A percentile compares a stretch with the other conserved stretches of the same genome.
phyloP scores from a whole-genome alignment of 495 filamentous ascomycete genomes.

The Cercophora scortea region DNA sequence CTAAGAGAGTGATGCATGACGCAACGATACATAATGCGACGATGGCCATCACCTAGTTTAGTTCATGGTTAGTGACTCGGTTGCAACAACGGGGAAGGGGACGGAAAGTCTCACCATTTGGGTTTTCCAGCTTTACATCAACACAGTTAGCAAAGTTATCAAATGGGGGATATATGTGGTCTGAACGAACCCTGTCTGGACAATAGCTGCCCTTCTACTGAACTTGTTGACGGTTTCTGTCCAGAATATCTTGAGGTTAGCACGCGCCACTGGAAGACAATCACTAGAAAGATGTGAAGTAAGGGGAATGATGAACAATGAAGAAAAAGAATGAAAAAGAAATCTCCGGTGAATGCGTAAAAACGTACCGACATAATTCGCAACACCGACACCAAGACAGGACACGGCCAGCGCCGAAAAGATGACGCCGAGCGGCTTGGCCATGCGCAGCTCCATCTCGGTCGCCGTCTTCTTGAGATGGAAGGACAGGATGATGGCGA shows the following conservation, averaged over 20 bases:
- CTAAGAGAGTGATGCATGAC: conserved; percentile 53
- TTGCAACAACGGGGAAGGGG: not conserved
- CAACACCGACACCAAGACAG: conserved; percentile 68
- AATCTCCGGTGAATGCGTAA: not conserved
- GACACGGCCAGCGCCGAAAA: conserved; percentile 79
- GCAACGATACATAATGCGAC: conserved; percentile 75
- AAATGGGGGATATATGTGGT: too few species aligned
- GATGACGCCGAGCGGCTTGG: conserved; percentile 74
- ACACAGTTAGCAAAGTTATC: too few species aligned
- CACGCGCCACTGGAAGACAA: too few species aligned
- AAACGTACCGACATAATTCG: conserved; percentile 65
- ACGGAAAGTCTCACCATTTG: conserved; percentile 51
- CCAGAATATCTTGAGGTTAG: too few species aligned
- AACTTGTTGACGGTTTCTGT: conserved; percentile 74
- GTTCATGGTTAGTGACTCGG: not conserved
- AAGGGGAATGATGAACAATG: not conserved
- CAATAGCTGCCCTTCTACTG: conserved; percentile 65
- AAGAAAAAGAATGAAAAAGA: not conserved
- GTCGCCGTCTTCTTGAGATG: conserved; percentile 72
- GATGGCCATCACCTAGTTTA: conserved; percentile 51
- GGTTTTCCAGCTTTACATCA: too few species aligned
- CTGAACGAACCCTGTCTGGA: conserved; percentile 88
- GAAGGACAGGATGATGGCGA: conserved; percentile 89
- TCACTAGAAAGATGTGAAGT: too few species aligned
- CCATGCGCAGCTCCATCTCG: conserved; percentile 61